Conservation (phyloP, 148 eudicot genomes). For the Vaccinium vitisidaea region DNA sequence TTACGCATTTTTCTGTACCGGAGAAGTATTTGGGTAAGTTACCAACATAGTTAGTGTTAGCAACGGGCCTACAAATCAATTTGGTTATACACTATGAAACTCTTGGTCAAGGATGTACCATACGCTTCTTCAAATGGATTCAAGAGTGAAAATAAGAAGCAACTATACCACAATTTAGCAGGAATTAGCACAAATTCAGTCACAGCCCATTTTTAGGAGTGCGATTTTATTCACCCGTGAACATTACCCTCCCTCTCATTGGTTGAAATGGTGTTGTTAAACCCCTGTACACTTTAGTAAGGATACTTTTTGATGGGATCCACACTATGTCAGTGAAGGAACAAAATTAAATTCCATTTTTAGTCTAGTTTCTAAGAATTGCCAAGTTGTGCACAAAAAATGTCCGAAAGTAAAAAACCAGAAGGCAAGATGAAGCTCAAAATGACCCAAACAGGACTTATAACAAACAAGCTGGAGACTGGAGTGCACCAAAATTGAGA, state of each 20-base stretch:
- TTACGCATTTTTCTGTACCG: neutral
- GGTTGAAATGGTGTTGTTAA: too few species aligned
- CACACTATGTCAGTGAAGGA: too few species aligned
- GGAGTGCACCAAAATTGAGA: neutral
- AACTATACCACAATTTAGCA: neutral
- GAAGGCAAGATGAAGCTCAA: neutral
- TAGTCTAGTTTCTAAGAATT: neutral
- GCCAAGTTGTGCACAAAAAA: neutral
- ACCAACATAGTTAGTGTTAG: neutral
- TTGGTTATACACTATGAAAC: neutral
- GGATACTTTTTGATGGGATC: too few species aligned
- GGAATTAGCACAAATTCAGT: neutral
- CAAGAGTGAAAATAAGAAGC: neutral
- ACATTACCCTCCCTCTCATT: too few species aligned
- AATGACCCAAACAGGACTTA: neutral
- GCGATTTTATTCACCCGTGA: too few species aligned
- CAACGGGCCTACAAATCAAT: neutral
- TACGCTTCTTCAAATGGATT: neutral
- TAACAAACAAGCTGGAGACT: neutral
- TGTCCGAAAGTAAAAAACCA: neutral
- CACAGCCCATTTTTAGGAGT: neutral
- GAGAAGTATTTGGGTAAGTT: too few species aligned
- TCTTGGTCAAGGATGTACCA: too few species aligned
- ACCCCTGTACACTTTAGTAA: too few species aligned
- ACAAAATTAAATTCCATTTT: neutral